A percentile compares a stretch with the other conserved stretches of the same genome.
Conservation (phyloP, 2,329 filamentous ascomycete species). For the Fusarium concolor region DNA sequence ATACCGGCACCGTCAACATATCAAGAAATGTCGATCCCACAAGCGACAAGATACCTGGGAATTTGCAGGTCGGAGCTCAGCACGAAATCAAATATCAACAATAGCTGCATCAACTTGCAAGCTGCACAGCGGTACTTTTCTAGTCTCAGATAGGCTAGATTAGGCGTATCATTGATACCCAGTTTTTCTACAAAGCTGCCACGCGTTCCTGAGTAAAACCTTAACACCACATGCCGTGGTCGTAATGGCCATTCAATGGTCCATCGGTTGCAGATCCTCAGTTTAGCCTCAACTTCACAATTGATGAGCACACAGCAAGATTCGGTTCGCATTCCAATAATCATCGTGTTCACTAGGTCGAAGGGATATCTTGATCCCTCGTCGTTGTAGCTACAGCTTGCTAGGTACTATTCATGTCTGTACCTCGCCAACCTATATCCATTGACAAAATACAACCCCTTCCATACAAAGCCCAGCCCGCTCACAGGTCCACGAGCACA, state of each 20-base stretch:
- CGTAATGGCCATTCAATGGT: constrained; percentile 1
- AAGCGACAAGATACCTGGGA: constrained; percentile 1
- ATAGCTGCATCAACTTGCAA: background rate
- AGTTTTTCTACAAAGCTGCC: constrained; percentile 21
- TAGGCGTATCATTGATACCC: constrained; percentile 20
- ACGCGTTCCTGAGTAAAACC: constrained; percentile 32
- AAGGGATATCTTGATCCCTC: constrained; percentile 30
- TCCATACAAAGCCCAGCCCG: constrained; percentile 20
- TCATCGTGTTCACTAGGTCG: constrained; percentile 42
- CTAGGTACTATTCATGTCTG: constrained; percentile 35
- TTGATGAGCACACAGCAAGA: background rate
- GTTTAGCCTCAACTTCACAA: constrained; percentile 10
- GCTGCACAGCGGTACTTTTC: no score
- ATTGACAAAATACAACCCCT: constrained; percentile 19
- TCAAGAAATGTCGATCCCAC: constrained; percentile 24
- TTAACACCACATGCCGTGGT: constrained; percentile 3
- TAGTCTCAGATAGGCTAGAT: no score
- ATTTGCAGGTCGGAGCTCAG: constrained; percentile 1
- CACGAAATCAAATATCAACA: background rate
- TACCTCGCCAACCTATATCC: constrained; percentile 28
- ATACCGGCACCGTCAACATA: constrained; percentile 15
- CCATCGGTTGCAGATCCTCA: constrained; percentile 14
- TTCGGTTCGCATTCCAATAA: constrained; percentile 43
- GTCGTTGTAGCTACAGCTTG: constrained; percentile 36
- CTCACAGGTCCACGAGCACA: constrained; percentile 16